phyloP scores from a whole-genome alignment of 2,329 filamentous ascomycete genomes.

The Talaromyces islandicus region DNA sequence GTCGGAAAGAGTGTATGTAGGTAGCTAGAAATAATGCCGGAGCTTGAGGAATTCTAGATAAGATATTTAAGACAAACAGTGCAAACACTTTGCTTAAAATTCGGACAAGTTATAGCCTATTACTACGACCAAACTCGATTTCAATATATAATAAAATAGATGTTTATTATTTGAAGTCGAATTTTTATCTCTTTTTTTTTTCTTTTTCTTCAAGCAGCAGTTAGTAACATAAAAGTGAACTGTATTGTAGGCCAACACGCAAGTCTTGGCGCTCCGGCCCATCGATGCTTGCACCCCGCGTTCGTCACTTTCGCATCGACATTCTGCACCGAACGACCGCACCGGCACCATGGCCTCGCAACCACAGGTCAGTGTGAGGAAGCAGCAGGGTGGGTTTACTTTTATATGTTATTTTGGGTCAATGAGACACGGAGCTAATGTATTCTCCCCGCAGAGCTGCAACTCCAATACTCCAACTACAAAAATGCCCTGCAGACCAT shows the following conservation, averaged over 20 bases:
- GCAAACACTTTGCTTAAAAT: constrained; percentile 3
- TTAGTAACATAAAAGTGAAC: too few species aligned
- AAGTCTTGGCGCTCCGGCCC: background rate
- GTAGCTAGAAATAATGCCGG: background rate
- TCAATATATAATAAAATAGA: too few species aligned
- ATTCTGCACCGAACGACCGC: background rate
- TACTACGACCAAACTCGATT: too few species aligned
- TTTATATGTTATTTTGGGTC: background rate
- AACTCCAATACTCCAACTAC: constrained; percentile 48
- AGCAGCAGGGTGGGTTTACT: constrained; percentile 39
- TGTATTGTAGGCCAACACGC: background rate
- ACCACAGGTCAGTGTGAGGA: constrained; percentile 35
- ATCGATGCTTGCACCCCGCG: background rate
- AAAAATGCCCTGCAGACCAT: constrained; percentile 78
- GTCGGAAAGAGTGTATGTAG: background rate
- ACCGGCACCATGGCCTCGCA: constrained; percentile 32
- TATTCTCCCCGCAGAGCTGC: constrained; percentile 35
- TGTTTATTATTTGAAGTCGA: background rate
- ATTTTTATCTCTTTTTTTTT: background rate
- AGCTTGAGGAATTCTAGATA: constrained; percentile 6
- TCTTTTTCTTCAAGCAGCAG: background rate
- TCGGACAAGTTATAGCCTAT: too few species aligned
- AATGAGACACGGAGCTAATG: background rate
- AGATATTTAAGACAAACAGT: constrained; percentile 13
- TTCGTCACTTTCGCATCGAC: background rate